phyloP scores from a whole-genome alignment of 208 protist species.

The Leishmania amazonensis region DNA sequence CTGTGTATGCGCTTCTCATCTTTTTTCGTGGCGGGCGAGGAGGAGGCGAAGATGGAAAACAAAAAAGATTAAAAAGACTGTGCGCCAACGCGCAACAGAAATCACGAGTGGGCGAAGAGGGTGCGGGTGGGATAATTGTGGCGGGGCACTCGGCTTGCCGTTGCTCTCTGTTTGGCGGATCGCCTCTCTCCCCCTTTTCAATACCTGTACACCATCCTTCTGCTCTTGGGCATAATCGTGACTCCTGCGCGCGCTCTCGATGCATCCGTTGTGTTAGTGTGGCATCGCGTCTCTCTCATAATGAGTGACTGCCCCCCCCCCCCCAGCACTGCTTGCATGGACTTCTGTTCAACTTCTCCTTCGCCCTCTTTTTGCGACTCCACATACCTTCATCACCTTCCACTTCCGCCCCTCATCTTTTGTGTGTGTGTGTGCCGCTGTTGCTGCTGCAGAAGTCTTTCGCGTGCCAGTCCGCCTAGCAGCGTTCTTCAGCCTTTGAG shows the following conservation, averaged over 20 bases:
- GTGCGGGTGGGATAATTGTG: neutral
- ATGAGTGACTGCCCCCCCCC: neutral
- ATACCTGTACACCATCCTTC: neutral
- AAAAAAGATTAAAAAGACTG: neutral
- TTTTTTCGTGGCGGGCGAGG: neutral
- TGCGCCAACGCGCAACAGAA: neutral
- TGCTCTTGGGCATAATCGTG: neutral
- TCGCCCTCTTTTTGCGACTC: neutral
- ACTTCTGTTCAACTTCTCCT: neutral
- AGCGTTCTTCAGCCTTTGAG: neutral
- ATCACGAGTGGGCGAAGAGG: no score
- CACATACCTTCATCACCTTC: neutral
- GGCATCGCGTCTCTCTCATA: neutral
- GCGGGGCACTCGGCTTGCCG: neutral
- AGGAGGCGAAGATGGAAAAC: neutral
- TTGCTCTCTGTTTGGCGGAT: neutral
- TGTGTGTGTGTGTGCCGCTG: neutral
- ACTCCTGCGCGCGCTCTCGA: neutral
- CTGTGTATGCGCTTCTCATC: neutral
- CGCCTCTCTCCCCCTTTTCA: neutral
- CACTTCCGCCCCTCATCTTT: neutral
- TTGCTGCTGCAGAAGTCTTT: neutral
- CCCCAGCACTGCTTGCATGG: neutral
- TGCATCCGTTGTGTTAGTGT: neutral
- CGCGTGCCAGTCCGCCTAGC: neutral